Evolutionary conservation across 306 rosid genomes (phyloP).

Genomic region (Heteromeles arbutifolia): DNA sequence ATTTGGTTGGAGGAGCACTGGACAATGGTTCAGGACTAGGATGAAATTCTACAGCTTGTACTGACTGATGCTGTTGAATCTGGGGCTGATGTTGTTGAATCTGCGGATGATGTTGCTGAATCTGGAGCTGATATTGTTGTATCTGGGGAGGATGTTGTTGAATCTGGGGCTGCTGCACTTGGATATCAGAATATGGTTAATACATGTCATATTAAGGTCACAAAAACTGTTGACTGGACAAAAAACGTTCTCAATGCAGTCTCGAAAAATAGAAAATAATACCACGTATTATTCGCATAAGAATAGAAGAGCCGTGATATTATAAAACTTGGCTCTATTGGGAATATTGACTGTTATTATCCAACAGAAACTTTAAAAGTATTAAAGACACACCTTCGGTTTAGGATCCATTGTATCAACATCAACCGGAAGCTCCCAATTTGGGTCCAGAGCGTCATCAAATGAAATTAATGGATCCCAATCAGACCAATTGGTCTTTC

Average conservation of each 20-base stretch:
- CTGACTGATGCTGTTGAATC: constrained; percentile 29
- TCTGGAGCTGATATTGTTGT: constrained; percentile 30
- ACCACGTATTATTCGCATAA: not conserved
- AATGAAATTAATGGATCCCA: constrained; percentile 72
- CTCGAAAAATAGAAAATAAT: not conserved
- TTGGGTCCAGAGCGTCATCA: constrained; percentile 45
- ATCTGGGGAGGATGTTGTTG: constrained; percentile 26
- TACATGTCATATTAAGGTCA: not conserved
- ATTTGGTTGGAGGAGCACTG: constrained; percentile 46
- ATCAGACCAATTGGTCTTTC: constrained; percentile 52
- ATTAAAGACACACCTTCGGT: constrained; percentile 44
- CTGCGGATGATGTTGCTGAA: constrained; percentile 26
- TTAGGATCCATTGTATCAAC: constrained; percentile 42
- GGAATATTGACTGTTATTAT: not conserved
- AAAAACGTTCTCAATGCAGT: not conserved
- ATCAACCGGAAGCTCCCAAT: constrained; percentile 66
- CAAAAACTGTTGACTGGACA: not conserved
- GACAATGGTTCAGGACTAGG: constrained; percentile 34
- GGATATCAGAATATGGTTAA: constrained; percentile 20
- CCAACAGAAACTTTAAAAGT: constrained; percentile 15
- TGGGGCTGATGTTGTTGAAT: constrained; percentile 28
- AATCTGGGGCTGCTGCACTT: constrained; percentile 41
- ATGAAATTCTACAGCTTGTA: constrained; percentile 38
- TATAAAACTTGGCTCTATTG: not conserved
- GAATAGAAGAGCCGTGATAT: not conserved